Conservation (phyloP, 2,329 filamentous ascomycete species). For the Ascochyta pisi region DNA sequence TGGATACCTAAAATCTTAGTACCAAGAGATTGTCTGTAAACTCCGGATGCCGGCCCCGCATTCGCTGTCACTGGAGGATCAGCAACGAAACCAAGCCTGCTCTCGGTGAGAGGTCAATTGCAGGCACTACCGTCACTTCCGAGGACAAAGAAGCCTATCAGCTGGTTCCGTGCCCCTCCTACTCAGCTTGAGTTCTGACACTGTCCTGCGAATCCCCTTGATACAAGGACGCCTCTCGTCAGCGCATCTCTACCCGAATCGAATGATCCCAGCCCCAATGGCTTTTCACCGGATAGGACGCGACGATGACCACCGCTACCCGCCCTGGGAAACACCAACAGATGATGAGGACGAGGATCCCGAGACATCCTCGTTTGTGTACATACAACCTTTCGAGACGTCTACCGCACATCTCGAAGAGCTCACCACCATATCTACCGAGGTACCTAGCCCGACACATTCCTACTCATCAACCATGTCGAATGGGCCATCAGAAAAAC, state of each 20-base stretch:
- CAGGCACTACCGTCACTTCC: conserved; percentile 6
- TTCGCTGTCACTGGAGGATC: conserved; percentile 31
- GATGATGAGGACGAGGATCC: conserved; percentile 13
- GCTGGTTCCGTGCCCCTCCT: conserved; percentile 11
- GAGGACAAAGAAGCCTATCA: conserved; percentile 22
- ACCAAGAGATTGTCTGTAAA: conserved; percentile 26
- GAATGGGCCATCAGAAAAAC: not conserved
- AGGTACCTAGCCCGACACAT: not conserved
- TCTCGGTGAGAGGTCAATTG: conserved; percentile 12
- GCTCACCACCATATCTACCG: not conserved
- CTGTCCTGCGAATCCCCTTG: conserved; percentile 10
- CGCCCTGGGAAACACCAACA: conserved; percentile 11
- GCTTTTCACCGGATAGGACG: conserved; percentile 18
- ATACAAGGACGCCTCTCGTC: conserved; percentile 24
- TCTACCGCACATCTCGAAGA: conserved; percentile 1
- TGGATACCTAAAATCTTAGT: conserved; percentile 9
- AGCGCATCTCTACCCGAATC: conserved; percentile 20
- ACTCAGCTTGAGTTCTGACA: conserved; percentile 24
- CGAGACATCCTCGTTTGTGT: conserved; percentile 1
- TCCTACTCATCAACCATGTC: not conserved
- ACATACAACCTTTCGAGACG: not conserved
- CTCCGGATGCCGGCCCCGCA: conserved; percentile 42
- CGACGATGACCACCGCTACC: not conserved
- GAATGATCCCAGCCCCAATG: conserved; percentile 25
- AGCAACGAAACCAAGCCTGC: conserved; percentile 23